These are phyloP conservation scores for Catenaria anguillulae DNA, from an alignment of 371 early-diverging fungal genomes.

Conservation along the genomic window DNA sequence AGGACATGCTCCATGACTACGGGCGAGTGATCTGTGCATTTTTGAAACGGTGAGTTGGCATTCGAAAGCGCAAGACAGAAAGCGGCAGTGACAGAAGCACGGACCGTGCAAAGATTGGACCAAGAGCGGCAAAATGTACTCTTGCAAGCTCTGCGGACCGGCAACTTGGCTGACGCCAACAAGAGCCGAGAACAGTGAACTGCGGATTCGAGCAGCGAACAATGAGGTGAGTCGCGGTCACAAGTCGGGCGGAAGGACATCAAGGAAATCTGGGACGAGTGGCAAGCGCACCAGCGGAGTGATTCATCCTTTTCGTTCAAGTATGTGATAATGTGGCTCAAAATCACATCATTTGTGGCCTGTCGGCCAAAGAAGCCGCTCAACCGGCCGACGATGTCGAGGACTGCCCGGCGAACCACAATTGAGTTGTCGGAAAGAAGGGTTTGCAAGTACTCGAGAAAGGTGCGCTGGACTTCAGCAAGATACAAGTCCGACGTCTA, in stretches of 20 bases:
- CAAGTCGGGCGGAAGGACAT: no score
- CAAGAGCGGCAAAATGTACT: conserved; percentile 85
- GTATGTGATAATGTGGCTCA: no score
- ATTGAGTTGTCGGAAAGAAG: conserved; percentile 55
- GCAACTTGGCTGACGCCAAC: conserved; percentile 77
- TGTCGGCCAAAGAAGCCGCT: conserved; percentile 73
- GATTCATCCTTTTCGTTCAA: no score
- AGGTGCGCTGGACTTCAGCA: not conserved
- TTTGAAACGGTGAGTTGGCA: not conserved
- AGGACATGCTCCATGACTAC: conserved; percentile 81
- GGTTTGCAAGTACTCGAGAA: conserved; percentile 15
- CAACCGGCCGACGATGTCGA: conserved; percentile 56
- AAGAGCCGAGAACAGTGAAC: conserved; percentile 80
- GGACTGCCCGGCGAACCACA: conserved; percentile 55
- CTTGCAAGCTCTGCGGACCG: conserved; percentile 67
- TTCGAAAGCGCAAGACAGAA: no score
- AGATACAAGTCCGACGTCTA: not conserved
- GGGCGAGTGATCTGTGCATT: conserved; percentile 55
- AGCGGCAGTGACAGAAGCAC: no score
- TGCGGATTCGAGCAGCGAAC: no score
- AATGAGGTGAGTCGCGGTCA: no score
- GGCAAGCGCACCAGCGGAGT: no score
- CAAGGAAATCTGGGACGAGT: no score
- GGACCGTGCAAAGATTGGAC: conserved; percentile 49
- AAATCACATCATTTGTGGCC: no score